Base-by-base conservation (phyloP, 805 yeast species). In the Suhomyces sp. region DNA sequence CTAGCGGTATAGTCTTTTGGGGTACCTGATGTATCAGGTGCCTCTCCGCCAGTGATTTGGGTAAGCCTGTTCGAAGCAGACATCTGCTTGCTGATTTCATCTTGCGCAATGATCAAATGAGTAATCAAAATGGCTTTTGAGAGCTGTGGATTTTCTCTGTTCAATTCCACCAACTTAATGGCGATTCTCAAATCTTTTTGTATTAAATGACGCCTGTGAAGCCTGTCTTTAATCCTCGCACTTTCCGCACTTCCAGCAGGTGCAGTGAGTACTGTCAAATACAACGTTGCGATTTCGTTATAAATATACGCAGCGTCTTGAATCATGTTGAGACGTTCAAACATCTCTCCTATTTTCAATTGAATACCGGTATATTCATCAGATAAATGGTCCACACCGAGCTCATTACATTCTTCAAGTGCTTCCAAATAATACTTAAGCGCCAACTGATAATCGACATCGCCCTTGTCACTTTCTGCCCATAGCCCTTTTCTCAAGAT, bases 281-380 rank as follows among this genome's bases (percentile, higher is more conserved):
- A 86, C 37, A 81, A 70, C 3, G 84, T 76, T 12, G 84, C 80
- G 46, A 89, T 71, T 60, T 87, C 93, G 51, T 81, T 73, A 67
- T 89, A 91, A 7, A 89, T 69, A 55, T 77, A 75, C 35, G 81
- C 75, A 0, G 96, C 96, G 48, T 86, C 87, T 12, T 81, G 81
- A 29, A 62, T 57, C 82, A 80, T 77, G 19, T 76, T 78, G 58
- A 90, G 67, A 40, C 85, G 76, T 61, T 89, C 96, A 63, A 83
- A 88, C 90, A 90, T 86, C 61, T 91, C 96, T 9, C 87, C 96
- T 33, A 89, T 73, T 61, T 92, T 89, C 65, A 93, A 75, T 62
- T 92, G 96, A 49, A 93, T 82, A 0, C 97, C 97, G 0, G 97
- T 92, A 66, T 88, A 92, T 61, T 88, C 93, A 61, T 89, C 94